Conservation (phyloP, 345 rosid species). For the Viola odorata region DNA sequence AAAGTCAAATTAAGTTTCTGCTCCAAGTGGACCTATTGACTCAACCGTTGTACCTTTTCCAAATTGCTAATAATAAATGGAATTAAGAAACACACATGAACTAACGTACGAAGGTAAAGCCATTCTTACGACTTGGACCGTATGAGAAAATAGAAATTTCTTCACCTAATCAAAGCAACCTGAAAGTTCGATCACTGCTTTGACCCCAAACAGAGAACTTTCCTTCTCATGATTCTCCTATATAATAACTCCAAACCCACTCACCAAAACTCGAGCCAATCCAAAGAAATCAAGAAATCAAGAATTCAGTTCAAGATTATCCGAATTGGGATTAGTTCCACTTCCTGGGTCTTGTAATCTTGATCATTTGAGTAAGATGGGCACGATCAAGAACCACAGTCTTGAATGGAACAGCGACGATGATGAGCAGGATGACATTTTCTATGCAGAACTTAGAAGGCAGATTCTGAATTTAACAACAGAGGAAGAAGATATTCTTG, state of each 20-base stretch:
- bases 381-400: neutral
- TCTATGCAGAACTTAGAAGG: conserved; percentile 31
- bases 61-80: neutral
- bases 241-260: neutral
- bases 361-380: neutral
- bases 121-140: conserved; percentile 17
- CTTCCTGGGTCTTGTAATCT: neutral
- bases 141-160: conserved; percentile 15
- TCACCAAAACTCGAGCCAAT: neutral
- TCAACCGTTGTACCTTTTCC: neutral
- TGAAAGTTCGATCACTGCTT: neutral
- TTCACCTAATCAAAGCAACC: conserved; percentile 10
- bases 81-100: neutral
- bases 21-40: too few species aligned
- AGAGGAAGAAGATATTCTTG: conserved; percentile 27
- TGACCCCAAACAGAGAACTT: conserved; percentile 25
- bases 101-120: conserved; percentile 26
- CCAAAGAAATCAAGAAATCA: neutral
- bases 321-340: conserved; percentile 7
- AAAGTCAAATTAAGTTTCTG: too few species aligned
- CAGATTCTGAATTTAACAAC: conserved; percentile 43
- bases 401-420: conserved; percentile 7
- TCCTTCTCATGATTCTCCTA: neutral
- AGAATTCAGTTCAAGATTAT: neutral
- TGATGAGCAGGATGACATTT: conserved; percentile 34